These are phyloP conservation scores for Leishmania turanica DNA, from an alignment of 208 protist species.

Conservation along the genomic window DNA sequence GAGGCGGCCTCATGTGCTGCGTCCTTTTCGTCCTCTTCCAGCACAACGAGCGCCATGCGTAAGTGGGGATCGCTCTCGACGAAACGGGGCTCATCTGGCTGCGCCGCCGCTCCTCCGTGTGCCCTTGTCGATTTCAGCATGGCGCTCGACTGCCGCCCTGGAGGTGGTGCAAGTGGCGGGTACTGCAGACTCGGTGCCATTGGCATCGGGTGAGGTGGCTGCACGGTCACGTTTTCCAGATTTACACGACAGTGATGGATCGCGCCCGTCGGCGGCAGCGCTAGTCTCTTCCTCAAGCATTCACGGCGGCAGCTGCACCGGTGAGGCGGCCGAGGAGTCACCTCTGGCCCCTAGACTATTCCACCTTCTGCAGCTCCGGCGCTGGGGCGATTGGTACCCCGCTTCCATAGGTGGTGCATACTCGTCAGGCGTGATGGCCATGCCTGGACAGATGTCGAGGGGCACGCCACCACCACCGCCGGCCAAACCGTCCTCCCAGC, in stretches of 20 bases:
- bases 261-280: neutral
- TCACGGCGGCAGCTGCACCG: neutral
- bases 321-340: neutral
- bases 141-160: neutral
- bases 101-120: neutral
- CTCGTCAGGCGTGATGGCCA: neutral
- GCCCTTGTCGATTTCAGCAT: neutral
- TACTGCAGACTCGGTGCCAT: neutral
- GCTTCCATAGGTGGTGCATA: neutral
- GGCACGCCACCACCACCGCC: neutral
- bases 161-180: neutral
- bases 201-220: neutral
- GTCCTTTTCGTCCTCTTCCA: neutral
- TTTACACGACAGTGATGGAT: neutral
- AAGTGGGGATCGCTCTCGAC: neutral
- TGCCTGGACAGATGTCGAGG: neutral
- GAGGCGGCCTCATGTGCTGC: conserved; percentile 5
- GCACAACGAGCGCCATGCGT: neutral
- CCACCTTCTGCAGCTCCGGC: conserved; percentile 25
- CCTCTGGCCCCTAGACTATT: conserved; percentile 10
- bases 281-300: neutral
- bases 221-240: neutral
- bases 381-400: neutral
- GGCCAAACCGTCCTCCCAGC: neutral
- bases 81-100: neutral